A percentile compares a stretch with the other conserved stretches of the same genome.
Conservation (phyloP, 257 asterid genomes). For the Forsythia suspensa region DNA sequence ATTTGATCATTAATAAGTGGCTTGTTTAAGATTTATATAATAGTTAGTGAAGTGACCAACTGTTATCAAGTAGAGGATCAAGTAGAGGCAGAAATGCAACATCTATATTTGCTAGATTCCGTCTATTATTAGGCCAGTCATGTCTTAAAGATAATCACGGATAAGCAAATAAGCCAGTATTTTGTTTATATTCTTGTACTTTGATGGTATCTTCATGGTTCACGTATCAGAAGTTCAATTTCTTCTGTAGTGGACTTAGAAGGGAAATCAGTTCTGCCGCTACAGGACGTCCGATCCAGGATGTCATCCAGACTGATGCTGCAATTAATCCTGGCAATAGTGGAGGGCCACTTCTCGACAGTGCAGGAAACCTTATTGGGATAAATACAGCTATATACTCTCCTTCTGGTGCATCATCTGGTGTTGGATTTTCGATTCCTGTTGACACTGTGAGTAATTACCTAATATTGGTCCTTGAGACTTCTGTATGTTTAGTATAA, state of each 20-base stretch:
- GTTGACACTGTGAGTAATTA: constrained; percentile 86
- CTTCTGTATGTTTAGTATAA: background rate
- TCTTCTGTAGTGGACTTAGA: constrained; percentile 70
- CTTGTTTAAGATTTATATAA: constrained; percentile 8
- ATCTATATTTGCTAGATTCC: background rate
- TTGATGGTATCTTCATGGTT: background rate
- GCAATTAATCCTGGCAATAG: constrained; percentile 99
- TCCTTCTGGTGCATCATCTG: constrained; percentile 99
- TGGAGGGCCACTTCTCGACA: constrained; percentile 98
- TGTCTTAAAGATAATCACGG: background rate
- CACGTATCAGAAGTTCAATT: constrained; percentile 5
- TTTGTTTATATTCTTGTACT: constrained; percentile 2
- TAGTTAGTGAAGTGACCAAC: background rate
- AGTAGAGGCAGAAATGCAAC: background rate
- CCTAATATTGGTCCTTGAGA: constrained; percentile 11
- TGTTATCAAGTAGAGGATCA: background rate
- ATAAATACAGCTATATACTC: constrained; percentile 99
- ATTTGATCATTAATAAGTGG: background rate
- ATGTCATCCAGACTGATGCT: constrained; percentile 99
- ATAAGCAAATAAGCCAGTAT: constrained; percentile 1
- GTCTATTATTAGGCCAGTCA: background rate
- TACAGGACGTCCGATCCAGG: constrained; percentile 98
- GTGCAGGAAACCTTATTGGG: constrained; percentile 94
- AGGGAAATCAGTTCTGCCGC: constrained; percentile 99
- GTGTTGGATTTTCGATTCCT: constrained; percentile 98